Evolutionary conservation across 2,329 filamentous ascomycete species (phyloP).

Genomic region (Colletotrichum spaethianum): DNA sequence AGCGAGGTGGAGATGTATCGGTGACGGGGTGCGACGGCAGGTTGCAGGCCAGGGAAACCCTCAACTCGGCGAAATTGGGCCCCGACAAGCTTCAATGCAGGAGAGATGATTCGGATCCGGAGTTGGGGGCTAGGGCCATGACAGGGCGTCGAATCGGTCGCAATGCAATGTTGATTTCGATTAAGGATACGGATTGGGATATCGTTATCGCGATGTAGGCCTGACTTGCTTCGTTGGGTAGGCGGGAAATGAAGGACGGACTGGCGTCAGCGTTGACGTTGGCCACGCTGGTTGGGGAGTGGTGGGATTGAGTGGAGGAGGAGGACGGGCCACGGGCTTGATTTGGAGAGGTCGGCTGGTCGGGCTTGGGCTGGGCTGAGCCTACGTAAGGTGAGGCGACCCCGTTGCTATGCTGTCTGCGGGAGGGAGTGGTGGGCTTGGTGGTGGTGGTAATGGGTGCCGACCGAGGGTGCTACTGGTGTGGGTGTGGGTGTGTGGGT

Average conservation of each 20-base stretch:
- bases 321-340: slow-evolving; percentile 37
- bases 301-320: slow-evolving; percentile 24
- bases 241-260: slow-evolving; percentile 34
- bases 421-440: not conserved
- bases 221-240: slow-evolving; percentile 31
- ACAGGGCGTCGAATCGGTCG: slow-evolving; percentile 20
- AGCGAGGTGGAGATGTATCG: slow-evolving; percentile 21
- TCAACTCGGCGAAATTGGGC: slow-evolving; percentile 35
- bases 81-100: slow-evolving; percentile 37
- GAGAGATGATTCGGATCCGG: slow-evolving; percentile 29
- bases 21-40: slow-evolving; percentile 32
- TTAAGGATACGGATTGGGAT: slow-evolving; percentile 36
- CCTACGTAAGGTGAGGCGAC: slow-evolving; percentile 11
- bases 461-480: not conserved
- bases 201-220: slow-evolving; percentile 30
- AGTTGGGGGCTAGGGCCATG: slow-evolving; percentile 33
- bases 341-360: slow-evolving; percentile 30
- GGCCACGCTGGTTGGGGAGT: slow-evolving; percentile 37
- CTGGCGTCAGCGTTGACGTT: slow-evolving; percentile 34
- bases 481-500: not conserved
- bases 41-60: slow-evolving; percentile 37
- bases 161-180: slow-evolving; percentile 3
- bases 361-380: slow-evolving; percentile 22
- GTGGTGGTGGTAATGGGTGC: not conserved
- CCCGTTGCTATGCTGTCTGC: not conserved